Percentiles rank a stretch among this genome's conserved stretches.
Conservation (phyloP, 371 early-diverging fungal species). For the Mucor lusitanicus region DNA sequence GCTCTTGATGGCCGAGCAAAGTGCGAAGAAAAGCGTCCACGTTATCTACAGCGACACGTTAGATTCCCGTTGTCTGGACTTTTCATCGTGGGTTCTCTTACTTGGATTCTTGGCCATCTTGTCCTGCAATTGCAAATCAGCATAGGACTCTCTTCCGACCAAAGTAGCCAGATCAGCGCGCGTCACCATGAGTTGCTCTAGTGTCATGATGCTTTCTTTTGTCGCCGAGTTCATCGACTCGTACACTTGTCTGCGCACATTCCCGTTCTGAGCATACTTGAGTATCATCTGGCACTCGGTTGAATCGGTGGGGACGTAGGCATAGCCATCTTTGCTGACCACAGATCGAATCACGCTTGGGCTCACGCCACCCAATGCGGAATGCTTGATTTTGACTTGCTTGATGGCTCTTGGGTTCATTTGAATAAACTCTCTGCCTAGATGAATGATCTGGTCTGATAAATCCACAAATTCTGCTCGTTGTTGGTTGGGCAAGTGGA, state of each 20-base stretch:
- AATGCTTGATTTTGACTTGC: conserved; percentile 25
- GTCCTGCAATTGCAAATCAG: conserved; percentile 81
- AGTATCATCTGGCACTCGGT: conserved; percentile 63
- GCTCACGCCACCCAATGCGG: conserved; percentile 25
- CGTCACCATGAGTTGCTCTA: conserved; percentile 77
- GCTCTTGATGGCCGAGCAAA: conserved; percentile 57
- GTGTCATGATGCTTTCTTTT: conserved; percentile 55
- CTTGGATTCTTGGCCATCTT: conserved; percentile 92
- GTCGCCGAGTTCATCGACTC: conserved; percentile 74
- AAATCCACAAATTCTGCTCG: conserved; percentile 78
- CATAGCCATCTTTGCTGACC: conserved; percentile 28
- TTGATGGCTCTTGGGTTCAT: conserved; percentile 45
- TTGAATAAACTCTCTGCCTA: conserved; percentile 77
- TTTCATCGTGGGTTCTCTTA: conserved; percentile 22
- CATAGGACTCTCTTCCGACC: conserved; percentile 80
- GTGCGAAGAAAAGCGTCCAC: conserved; percentile 84
- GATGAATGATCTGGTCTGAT: conserved; percentile 78
- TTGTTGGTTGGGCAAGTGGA: conserved; percentile 73
- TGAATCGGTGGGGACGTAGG: conserved; percentile 55
- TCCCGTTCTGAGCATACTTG: conserved; percentile 62
- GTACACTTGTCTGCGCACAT: conserved; percentile 72
- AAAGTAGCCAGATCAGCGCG: conserved; percentile 78
- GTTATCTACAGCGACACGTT: conserved; percentile 46
- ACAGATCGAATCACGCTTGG: conserved; percentile 18
- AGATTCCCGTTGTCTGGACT: not conserved